Conservation (phyloP, 129 eudicot genomes). For the Flaveria robusta region DNA sequence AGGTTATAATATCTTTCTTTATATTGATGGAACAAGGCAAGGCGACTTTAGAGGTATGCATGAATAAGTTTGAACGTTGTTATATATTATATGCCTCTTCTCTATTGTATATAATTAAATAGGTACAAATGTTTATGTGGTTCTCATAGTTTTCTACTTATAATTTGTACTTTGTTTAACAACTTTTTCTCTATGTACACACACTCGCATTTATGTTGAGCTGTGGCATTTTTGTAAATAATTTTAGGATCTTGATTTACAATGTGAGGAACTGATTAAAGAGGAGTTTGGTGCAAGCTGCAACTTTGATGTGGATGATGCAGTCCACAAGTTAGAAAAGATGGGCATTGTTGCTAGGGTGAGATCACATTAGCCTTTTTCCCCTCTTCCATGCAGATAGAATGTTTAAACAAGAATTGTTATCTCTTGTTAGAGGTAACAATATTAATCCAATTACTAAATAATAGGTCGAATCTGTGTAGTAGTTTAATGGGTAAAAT, state of each 20-base stretch:
- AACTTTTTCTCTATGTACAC: too few species aligned
- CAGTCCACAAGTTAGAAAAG: constrained; percentile 81
- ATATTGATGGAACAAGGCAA: constrained; percentile 96
- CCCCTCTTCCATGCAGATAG: neutral
- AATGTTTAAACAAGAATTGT: neutral
- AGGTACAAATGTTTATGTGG: too few species aligned
- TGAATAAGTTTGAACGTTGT: neutral
- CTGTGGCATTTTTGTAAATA: constrained; percentile 16
- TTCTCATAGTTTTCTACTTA: too few species aligned
- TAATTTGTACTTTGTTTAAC: too few species aligned
- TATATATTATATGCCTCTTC: neutral
- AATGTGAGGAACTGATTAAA: constrained; percentile 77
- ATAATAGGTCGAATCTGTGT: neutral
- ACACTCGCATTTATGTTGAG: neutral
- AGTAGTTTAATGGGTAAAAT: neutral
- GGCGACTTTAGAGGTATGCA: constrained; percentile 70
- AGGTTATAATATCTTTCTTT: constrained; percentile 78
- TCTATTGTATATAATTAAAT: neutral
- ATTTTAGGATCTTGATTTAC: constrained; percentile 78
- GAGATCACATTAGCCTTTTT: constrained; percentile 32
- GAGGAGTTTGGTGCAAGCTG: constrained; percentile 89
- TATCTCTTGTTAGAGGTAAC: neutral
- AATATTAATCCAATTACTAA: neutral
- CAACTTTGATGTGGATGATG: constrained; percentile 96
- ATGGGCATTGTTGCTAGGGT: constrained; percentile 94